These are phyloP conservation scores for Cryoendolithus antarcticus DNA, from an alignment of 2,329 filamentous ascomycete genomes.

Conservation along the genomic window DNA sequence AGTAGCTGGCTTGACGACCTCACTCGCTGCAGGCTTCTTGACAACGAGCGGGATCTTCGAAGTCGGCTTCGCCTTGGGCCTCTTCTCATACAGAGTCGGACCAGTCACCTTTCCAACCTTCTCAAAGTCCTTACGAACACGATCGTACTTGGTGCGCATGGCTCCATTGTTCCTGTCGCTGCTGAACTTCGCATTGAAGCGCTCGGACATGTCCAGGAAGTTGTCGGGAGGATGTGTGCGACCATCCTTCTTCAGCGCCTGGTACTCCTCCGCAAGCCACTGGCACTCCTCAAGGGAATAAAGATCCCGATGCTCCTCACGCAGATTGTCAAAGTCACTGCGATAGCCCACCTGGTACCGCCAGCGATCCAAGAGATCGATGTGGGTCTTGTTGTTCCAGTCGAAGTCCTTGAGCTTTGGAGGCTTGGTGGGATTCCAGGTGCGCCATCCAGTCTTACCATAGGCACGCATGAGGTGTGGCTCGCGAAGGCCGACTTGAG, in stretches of 20 bases:
- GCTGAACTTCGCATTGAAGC: neutral
- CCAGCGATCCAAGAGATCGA: slow-evolving; percentile 49
- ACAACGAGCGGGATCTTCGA: too few relatives aligned
- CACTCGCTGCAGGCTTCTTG: too few relatives aligned
- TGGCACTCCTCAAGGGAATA: slow-evolving; percentile 47
- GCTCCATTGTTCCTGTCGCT: too few relatives aligned
- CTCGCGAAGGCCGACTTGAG: slow-evolving; percentile 2
- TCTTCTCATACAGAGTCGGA: too few relatives aligned
- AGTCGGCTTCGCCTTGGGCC: too few relatives aligned
- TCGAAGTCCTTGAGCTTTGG: slow-evolving; percentile 40
- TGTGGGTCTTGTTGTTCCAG: slow-evolving; percentile 34
- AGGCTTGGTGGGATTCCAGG: slow-evolving; percentile 65
- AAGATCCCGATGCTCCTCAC: slow-evolving; percentile 34
- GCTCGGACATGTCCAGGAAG: neutral
- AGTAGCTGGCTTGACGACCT: too few relatives aligned
- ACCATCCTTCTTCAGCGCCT: neutral
- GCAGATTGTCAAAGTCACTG: slow-evolving; percentile 29
- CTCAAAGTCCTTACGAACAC: too few relatives aligned
- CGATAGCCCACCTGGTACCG: slow-evolving; percentile 15
- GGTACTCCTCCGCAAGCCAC: neutral
- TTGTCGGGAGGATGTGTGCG: neutral
- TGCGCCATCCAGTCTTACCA: slow-evolving; percentile 51
- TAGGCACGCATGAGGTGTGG: slow-evolving; percentile 68
- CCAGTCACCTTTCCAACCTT: too few relatives aligned
- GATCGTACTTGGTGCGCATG: too few relatives aligned